phyloP scores from a whole-genome alignment of 768 basidiomycete genomes.

The Termitomyces sp. region DNA sequence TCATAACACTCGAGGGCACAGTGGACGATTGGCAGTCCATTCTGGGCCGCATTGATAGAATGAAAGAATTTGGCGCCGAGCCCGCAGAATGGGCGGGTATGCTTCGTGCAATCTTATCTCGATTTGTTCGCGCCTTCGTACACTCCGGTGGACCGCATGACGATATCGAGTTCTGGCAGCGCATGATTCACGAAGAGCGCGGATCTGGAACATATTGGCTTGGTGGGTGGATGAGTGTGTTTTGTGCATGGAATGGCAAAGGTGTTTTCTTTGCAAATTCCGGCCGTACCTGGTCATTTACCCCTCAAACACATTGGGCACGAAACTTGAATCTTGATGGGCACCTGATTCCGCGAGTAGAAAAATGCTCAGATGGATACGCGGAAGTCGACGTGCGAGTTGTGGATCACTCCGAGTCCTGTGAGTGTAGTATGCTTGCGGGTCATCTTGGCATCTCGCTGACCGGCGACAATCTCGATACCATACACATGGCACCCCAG shows the following conservation, averaged over 20 bases:
- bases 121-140: constrained; percentile 17
- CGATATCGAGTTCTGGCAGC: constrained; percentile 8
- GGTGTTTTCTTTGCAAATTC: background rate
- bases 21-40: constrained; percentile 18
- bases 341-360: background rate
- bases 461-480: constrained; percentile 5
- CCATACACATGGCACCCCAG: constrained; percentile 11
- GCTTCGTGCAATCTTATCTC: constrained; percentile 14
- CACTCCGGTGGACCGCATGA: too few relatives aligned
- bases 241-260: constrained; percentile 7
- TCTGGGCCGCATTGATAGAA: constrained; percentile 14
- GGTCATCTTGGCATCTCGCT: constrained; percentile 14
- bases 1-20: constrained; percentile 17
- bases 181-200: constrained; percentile 1
- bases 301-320: too few relatives aligned
- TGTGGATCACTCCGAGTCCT: constrained; percentile 6
- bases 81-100: constrained; percentile 15
- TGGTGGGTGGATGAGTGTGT: constrained; percentile 8
- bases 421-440: constrained; percentile 18
- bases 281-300: background rate
- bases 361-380: background rate
- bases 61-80: constrained; percentile 17
- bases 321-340: background rate
- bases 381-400: constrained; percentile 7
- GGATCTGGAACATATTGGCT: background rate